Evolutionary conservation across 129 eudicot genomes (phyloP).

Genomic region (Scalesia atractyloides): DNA sequence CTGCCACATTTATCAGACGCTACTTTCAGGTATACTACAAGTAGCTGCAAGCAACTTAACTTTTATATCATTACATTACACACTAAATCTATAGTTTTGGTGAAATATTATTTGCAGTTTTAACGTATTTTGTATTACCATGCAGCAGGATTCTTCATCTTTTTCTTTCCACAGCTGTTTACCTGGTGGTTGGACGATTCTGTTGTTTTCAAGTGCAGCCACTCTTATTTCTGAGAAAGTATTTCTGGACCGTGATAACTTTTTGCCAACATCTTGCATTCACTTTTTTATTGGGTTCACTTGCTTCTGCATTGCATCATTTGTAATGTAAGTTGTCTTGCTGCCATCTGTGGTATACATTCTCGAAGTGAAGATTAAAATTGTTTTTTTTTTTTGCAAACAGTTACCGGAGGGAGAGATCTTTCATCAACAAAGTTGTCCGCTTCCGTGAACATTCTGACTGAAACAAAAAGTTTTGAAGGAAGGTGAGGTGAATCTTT

Average conservation of each 20-base stretch:
- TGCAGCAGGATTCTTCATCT: conserved; percentile 62
- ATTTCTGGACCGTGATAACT: conserved; percentile 63
- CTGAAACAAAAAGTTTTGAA: conserved; percentile 30
- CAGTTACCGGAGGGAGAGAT: conserved; percentile 71
- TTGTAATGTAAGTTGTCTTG: conserved; percentile 67
- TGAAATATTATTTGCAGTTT: conserved; percentile 15
- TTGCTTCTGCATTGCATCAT: conserved; percentile 64
- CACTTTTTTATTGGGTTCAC: conserved; percentile 70
- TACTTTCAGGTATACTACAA: conserved; percentile 63
- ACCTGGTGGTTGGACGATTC: conserved; percentile 76
- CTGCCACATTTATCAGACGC: conserved; percentile 75
- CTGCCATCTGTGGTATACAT: conserved; percentile 8
- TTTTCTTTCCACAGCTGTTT: conserved; percentile 83
- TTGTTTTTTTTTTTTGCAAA: conserved; percentile 4
- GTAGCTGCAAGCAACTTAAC: too few species aligned
- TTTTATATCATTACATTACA: too few species aligned
- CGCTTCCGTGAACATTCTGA: conserved; percentile 79
- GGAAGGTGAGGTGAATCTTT: conserved; percentile 29
- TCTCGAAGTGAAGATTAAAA: conserved; percentile 2
- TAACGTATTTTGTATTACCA: conserved; percentile 8
- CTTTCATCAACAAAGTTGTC: conserved; percentile 72
- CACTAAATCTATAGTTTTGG: conserved; percentile 25
- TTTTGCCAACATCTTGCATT: conserved; percentile 69
- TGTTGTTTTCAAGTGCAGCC: conserved; percentile 61
- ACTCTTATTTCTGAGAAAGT: conserved; percentile 72